Evolutionary conservation across 257 asterid species (phyloP), one percentile per base, ranked within the genome.

Genomic region (Scutellaria galericulata): DNA sequence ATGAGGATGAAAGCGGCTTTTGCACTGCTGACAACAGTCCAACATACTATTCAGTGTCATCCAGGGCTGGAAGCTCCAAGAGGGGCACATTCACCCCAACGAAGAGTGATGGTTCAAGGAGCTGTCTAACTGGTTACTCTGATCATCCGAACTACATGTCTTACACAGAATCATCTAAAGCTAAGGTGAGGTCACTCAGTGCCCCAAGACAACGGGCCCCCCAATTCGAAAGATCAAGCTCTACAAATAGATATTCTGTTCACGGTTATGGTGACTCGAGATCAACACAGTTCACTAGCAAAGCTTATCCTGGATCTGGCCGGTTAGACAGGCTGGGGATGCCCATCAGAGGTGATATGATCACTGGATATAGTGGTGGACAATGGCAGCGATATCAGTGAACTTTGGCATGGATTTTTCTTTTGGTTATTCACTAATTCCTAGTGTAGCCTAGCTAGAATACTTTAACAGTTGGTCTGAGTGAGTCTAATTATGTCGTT

Each of bases 141-240:
- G 97, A 92, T 73, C 82, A 79, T 52, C 98, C 96, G 2, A 90
- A 66, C 44, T 95, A 95, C 68, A 95, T 95, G 99, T 60, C 98
- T 2, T 83, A 73, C 54, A 95, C 99, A 0, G 89, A 90, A 70
- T 95, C 99, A 7, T 82, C 96, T 0, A 90, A 85, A 77, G 98
- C 99, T 2, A 95, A 95, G 86, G 83, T 75, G 35, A 82, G 99
- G 61, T 90, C 99, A 3, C 76, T 86, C 24, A 95, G 98, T 65
- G 98, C 96, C 22, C 99, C 99, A 5, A 90, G 76, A 75, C 98
- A 88, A 22, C 82, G 99, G 66, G 87, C 89, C 41, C 89, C 88
- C 46, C 85, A 79, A 2, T 82, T 77, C 5, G 99, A 91, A 61
- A 77, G 92, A 75, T 84, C 92, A 0, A 79, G 88, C 73, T 90